A percentile compares a stretch with the other conserved stretches of the same genome.
These are phyloP conservation scores for Monosporozyma aerobia DNA, from an alignment of 805 yeast species.

Conservation along the genomic window DNA sequence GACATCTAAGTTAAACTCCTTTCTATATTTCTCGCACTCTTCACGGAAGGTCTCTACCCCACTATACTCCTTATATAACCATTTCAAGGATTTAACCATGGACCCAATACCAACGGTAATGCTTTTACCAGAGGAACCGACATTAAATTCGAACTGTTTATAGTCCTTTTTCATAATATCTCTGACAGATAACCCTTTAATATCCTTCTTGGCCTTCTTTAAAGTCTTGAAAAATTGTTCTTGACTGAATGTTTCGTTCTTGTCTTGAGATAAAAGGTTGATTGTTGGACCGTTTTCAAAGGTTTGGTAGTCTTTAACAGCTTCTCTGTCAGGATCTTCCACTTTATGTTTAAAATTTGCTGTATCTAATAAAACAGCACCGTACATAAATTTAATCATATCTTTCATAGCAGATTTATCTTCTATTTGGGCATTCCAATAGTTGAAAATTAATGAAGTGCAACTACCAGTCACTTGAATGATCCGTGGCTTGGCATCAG, in stretches of 20 bases:
- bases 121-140: slow-evolving; percentile 5
- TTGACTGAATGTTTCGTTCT: slow-evolving; percentile 9
- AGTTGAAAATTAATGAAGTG: slow-evolving; percentile 58
- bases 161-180: slow-evolving; percentile 79
- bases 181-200: slow-evolving; percentile 46
- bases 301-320: slow-evolving; percentile 31
- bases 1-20: slow-evolving; percentile 31
- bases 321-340: slow-evolving; percentile 46
- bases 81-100: slow-evolving; percentile 50
- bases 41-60: slow-evolving; percentile 18
- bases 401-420: slow-evolving; percentile 23
- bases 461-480: slow-evolving; percentile 68
- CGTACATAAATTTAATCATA: slow-evolving; percentile 41
- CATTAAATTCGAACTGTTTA: slow-evolving; percentile 48
- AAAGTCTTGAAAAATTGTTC: slow-evolving; percentile 29
- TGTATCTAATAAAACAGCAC: slow-evolving; percentile 75
- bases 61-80: slow-evolving; percentile 36
- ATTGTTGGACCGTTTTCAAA: slow-evolving; percentile 9
- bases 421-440: slow-evolving; percentile 22
- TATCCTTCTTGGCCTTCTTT: slow-evolving; percentile 47
- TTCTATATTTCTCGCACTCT: slow-evolving; percentile 18
- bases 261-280: not conserved
- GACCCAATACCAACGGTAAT: slow-evolving; percentile 66
- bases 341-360: slow-evolving; percentile 55
- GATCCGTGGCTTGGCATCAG: slow-evolving; percentile 51